Base-by-base conservation (phyloP, 306 rosid genomes). In the Psophocarpus tetragonolobus region DNA sequence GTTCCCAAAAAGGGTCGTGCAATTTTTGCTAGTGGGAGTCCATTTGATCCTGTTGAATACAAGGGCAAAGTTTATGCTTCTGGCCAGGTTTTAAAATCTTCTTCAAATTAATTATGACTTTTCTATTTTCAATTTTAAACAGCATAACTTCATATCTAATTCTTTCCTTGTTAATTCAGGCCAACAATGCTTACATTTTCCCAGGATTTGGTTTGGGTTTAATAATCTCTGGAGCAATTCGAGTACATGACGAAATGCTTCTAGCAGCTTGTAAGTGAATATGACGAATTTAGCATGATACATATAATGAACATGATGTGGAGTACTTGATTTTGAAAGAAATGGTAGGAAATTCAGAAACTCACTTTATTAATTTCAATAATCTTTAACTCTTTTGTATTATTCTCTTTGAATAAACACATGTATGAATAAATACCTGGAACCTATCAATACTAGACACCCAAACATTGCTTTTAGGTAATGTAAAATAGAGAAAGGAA, bases 151-250 rank as follows among this genome's bases (percentile, higher is more conserved):
- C 14, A 38, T 18, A 53, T 80, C 60, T 64, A 51, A 26, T 30
- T 50, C 56, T 66, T 56, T 48, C 57, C 78, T 71, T 82, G 35
- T 80, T 68, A 47, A 63, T 76, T 38, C 93, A 93, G 97, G 47
- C 97, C 85, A 93, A 93, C 91, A 93, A 93, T 88, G 96, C 97
- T 51, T 93, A 93, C 89, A 90, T 93, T 30, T 93, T 93, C 86
- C 98, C 97, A 4, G 98, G 98, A 44, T 74, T 91, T 30, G 98
- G 98, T 73, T 81, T 93, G 73, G 98, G 98, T 71, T 50, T 93
- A 61, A 89, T 93, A 57, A 90, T 93, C 74, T 93, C 97, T 2
- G 98, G 98, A 76, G 96, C 98, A 26, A 91, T 93, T 60, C 95
- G 98, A 41, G 92, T 93, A 36, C 96, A 91, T 18, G 96, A 91